These are phyloP conservation scores for Heterobasidion annosum DNA, from an alignment of 1,284 basidiomycete species.

Conservation along the genomic window DNA sequence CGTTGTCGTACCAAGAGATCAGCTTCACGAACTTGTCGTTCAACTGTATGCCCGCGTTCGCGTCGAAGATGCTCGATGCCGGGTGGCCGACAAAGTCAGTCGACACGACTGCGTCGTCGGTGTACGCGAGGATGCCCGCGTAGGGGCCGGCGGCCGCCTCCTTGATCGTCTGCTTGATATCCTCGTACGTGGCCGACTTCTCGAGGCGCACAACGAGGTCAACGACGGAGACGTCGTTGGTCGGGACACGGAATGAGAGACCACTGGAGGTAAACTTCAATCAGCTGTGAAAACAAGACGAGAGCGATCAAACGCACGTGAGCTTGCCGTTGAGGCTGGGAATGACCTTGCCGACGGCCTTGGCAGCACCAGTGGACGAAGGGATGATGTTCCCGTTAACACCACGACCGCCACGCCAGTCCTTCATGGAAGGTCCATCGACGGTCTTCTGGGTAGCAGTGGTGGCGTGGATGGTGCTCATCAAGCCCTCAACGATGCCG, in stretches of 20 bases:
- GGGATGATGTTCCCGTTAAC: slow-evolving; percentile 99
- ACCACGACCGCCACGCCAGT: slow-evolving; percentile 95
- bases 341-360: slow-evolving; percentile 99
- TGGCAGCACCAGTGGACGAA: slow-evolving; percentile 98
- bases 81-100: slow-evolving; percentile 86
- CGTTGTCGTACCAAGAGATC: slow-evolving; percentile 94
- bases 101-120: slow-evolving; percentile 91
- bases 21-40: slow-evolving; percentile 95
- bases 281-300: neutral
- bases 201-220: slow-evolving; percentile 94
- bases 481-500: slow-evolving; percentile 91
- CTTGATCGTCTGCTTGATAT: slow-evolving; percentile 88
- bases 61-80: slow-evolving; percentile 86
- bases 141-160: slow-evolving; percentile 66
- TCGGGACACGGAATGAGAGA: slow-evolving; percentile 97
- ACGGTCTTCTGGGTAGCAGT: slow-evolving; percentile 99
- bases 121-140: slow-evolving; percentile 91
- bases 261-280: slow-evolving; percentile 43
- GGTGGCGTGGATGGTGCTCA: slow-evolving; percentile 97
- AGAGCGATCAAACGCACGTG: slow-evolving; percentile 41
- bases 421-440: slow-evolving; percentile 92
- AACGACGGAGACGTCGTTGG: slow-evolving; percentile 95
- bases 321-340: slow-evolving; percentile 96
- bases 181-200: slow-evolving; percentile 80
- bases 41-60: slow-evolving; percentile 87